These are phyloP conservation scores for Tylopilus orsonianus DNA, from an alignment of 1,284 basidiomycete genomes.

Conservation along the genomic window DNA sequence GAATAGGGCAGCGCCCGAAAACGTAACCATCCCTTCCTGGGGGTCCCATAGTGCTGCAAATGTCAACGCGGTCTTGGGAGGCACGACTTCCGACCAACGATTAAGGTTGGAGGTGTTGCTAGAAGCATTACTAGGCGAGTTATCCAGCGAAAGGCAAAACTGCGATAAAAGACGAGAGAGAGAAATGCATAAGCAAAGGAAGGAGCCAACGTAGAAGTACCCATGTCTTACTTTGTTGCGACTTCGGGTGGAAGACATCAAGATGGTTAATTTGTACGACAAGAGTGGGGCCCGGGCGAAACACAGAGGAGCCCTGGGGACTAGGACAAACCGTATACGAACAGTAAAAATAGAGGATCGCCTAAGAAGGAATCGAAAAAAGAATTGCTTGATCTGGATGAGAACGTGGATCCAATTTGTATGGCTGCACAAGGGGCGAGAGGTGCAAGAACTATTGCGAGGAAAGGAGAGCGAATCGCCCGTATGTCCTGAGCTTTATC, in stretches of 20 bases:
- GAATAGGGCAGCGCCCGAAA: conserved; percentile 49
- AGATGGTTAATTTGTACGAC: too few species aligned
- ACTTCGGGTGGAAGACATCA: conserved; percentile 23
- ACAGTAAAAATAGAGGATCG: not conserved
- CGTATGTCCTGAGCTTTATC: conserved; percentile 11
- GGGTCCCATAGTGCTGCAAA: conserved; percentile 62
- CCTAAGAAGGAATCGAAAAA: not conserved
- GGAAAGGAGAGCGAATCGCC: conserved; percentile 4
- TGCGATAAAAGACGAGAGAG: not conserved
- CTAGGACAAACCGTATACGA: not conserved
- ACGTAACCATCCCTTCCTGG: conserved; percentile 54
- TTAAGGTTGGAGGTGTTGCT: conserved; percentile 19
- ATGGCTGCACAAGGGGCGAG: conserved; percentile 23
- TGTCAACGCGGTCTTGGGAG: conserved; percentile 52
- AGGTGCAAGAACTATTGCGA: conserved; percentile 11
- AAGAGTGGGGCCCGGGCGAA: too few species aligned
- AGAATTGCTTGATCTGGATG: conserved; percentile 1
- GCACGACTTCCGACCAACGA: conserved; percentile 57
- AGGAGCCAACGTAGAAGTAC: not conserved
- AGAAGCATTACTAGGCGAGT: conserved; percentile 9
- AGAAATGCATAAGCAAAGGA: conserved; percentile 1
- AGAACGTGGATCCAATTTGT: conserved; percentile 18
- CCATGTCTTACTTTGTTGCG: conserved; percentile 23
- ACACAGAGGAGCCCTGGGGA: not conserved
- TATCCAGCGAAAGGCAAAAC: conserved; percentile 30